Base-by-base conservation (phyloP, 2,329 filamentous ascomycete genomes). In the Thielaviopsis punctulata region DNA sequence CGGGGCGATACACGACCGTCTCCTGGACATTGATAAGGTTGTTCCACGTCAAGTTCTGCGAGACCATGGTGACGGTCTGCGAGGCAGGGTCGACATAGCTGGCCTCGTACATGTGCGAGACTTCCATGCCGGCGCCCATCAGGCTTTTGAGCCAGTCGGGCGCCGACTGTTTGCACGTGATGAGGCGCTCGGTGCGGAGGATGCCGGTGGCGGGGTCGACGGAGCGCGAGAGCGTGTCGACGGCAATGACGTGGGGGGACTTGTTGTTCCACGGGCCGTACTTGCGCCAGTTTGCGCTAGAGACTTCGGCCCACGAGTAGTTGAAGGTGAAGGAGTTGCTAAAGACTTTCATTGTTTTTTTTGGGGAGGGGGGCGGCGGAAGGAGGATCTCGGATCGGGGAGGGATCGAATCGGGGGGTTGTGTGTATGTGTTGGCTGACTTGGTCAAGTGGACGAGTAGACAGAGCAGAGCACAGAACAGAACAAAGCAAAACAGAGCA, bases 211-310 rank as follows among this genome's bases (percentile, higher is more conserved):
- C 64, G 1, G 71, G 64, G 60, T 79, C 74, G 65, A 80, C 71
- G 48, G 59, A 59, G 45, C 92, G 85, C 51, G 80, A 83, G 61
- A 98, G 69, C 13, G 90, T 96, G 70, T 98, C 92, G 62, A 96
- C 92, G 59, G 87, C 89, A 59, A 93, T 80, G 59, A 98, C 92
- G 68, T 98, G 92, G 41, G 88, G 86, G n/a, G 86, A 89, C 70
- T 95, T 92, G 67, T 95, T 85, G 72, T 98, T 98, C 90, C 92
- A 96, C 19, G 90, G 90, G 62, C 87, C 93, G 70, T 98, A 98
- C 68, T 98, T 98, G 60, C 82, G 84, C 92, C 92, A 98, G 76
- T 98, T 98, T 65, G 86, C 88, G 13, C 87, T 88, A 23, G 88
- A 95, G 33, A 98, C 92, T 68, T 96, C 90, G 63, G 95, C 87